phyloP scores from a whole-genome alignment of 2,329 filamentous ascomycete species.

The Dactylellina sp. region DNA sequence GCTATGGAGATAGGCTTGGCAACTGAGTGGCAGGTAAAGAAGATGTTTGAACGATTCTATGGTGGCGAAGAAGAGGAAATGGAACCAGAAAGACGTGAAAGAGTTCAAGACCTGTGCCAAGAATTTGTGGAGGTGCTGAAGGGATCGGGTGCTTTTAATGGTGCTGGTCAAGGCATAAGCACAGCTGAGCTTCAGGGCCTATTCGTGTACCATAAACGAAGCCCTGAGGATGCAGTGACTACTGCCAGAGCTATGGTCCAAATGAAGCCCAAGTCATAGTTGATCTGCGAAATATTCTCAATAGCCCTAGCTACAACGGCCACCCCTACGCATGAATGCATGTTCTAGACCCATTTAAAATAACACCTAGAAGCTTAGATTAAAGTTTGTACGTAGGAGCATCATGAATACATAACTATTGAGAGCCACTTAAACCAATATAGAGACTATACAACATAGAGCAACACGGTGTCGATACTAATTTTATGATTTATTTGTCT shows the following conservation, averaged over 20 bases:
- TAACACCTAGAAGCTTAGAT: no score
- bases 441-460: no score
- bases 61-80: slow-evolving; percentile 64
- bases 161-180: slow-evolving; percentile 67
- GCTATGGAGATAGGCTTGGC: slow-evolving; percentile 90
- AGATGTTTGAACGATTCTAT: slow-evolving; percentile 97
- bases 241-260: slow-evolving; percentile 66
- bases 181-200: slow-evolving; percentile 93
- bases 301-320: no score
- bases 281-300: no score
- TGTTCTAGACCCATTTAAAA: no score
- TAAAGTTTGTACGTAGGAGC: no score
- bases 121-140: slow-evolving; percentile 78
- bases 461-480: no score
- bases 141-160: slow-evolving; percentile 76
- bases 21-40: slow-evolving; percentile 81
- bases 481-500: no score
- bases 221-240: slow-evolving; percentile 85
- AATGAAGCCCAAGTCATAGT: slow-evolving; percentile 1
- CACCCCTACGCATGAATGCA: no score
- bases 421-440: no score
- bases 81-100: slow-evolving; percentile 73
- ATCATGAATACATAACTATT: no score
- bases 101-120: slow-evolving; percentile 67
- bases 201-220: slow-evolving; percentile 93